Conservation (phyloP, 805 yeast genomes). For the Ogataea degrootiae region DNA sequence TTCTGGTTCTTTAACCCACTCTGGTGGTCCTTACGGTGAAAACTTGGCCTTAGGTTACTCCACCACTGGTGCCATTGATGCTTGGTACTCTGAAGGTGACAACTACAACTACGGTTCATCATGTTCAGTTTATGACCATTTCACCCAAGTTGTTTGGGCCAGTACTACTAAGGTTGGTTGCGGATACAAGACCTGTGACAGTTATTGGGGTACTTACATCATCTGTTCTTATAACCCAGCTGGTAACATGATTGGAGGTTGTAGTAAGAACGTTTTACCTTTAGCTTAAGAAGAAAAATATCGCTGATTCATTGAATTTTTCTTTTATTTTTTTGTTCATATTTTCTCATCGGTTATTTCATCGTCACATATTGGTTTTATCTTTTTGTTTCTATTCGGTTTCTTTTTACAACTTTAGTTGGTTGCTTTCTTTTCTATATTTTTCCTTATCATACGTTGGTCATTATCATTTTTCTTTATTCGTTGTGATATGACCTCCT, state of each 20-base stretch:
- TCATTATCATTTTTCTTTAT: too few species aligned
- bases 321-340: not conserved
- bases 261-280: conserved; percentile 32
- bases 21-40: conserved; percentile 68
- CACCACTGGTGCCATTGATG: conserved; percentile 52
- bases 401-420: not conserved
- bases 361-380: not conserved
- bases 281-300: conserved; percentile 3
- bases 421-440: not conserved
- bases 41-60: conserved; percentile 69
- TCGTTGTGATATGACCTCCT: too few species aligned
- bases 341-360: not conserved
- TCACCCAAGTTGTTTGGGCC: conserved; percentile 75
- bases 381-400: not conserved
- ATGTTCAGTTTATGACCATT: conserved; percentile 52
- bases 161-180: conserved; percentile 60
- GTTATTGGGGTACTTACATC: conserved; percentile 52
- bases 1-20: conserved; percentile 58
- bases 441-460: not conserved
- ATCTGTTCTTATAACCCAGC: conserved; percentile 76
- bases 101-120: conserved; percentile 50
- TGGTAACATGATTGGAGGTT: conserved; percentile 61
- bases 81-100: conserved; percentile 69
- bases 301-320: not conserved
- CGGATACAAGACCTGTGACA: conserved; percentile 46